These are phyloP conservation scores for Gossypium arboreum DNA, from an alignment of 345 rosid genomes.

Conservation along the genomic window DNA sequence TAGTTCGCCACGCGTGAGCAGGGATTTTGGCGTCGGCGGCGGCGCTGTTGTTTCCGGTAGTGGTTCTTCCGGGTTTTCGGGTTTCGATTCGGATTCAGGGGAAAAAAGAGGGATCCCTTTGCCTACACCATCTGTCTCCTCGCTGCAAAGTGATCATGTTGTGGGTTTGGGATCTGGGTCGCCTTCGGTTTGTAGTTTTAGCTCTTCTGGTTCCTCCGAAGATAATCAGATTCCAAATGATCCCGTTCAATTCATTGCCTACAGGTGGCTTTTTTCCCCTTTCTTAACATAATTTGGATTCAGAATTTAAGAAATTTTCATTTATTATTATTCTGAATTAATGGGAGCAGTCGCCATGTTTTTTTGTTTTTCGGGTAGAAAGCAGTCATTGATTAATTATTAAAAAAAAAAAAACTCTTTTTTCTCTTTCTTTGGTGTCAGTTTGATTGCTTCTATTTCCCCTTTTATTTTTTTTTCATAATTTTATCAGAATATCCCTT, in stretches of 20 bases:
- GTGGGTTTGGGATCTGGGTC: conserved; percentile 56
- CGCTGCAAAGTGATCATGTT: conserved; percentile 36
- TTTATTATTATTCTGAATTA: not conserved
- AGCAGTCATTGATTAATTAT: not conserved
- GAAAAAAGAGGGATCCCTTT: conserved; percentile 67
- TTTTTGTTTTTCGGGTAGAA: not conserved
- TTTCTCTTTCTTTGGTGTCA: conserved; percentile 17
- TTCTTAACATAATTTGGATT: not conserved
- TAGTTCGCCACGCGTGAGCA: conserved; percentile 47
- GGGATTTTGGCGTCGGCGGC: conserved; percentile 27
- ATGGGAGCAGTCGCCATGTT: not conserved
- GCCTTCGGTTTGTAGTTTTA: conserved; percentile 63
- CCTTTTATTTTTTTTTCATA: not conserved
- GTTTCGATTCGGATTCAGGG: conserved; percentile 64
- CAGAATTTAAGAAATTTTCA: not conserved
- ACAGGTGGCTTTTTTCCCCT: conserved; percentile 36
- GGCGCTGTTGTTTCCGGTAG: conserved; percentile 25
- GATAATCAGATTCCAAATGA: conserved; percentile 44
- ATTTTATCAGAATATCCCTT: not conserved
- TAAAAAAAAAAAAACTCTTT: not conserved
- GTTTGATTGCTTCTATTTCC: conserved; percentile 5
- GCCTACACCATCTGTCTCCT: conserved; percentile 56
- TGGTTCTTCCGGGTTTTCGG: conserved; percentile 56
- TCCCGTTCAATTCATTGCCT: conserved; percentile 37
- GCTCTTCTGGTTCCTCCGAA: conserved; percentile 84